Evolutionary conservation across 768 basidiomycete species (phyloP).

Genomic region (Agrocybe praecox): DNA sequence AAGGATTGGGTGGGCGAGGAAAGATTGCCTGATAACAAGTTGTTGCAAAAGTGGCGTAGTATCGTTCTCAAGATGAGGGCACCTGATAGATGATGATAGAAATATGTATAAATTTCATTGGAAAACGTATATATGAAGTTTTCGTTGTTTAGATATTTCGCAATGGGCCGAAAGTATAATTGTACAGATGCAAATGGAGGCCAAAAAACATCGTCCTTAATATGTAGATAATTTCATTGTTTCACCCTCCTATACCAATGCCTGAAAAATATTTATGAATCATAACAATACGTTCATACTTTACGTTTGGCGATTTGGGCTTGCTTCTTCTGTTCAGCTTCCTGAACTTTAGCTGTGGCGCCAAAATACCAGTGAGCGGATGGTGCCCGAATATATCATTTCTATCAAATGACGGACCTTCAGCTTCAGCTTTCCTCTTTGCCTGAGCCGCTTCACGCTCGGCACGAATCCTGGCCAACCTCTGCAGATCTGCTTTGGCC

Average conservation of each 20-base stretch:
- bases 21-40: conserved; percentile 41
- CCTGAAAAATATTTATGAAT: neutral
- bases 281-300: neutral
- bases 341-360: conserved; percentile 62
- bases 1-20: conserved; percentile 56
- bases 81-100: neutral
- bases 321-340: conserved; percentile 63
- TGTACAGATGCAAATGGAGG: too few species aligned
- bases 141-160: too few species aligned
- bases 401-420: conserved; percentile 52
- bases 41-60: conserved; percentile 34
- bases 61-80: conserved; percentile 33
- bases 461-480: conserved; percentile 82
- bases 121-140: neutral
- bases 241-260: neutral
- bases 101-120: neutral
- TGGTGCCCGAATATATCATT: neutral
- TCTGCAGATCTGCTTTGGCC: conserved; percentile 85
- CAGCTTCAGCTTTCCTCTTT: conserved; percentile 86
- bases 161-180: too few species aligned
- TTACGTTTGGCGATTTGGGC: conserved; percentile 33
- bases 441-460: conserved; percentile 89
- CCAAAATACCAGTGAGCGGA: conserved; percentile 2
- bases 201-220: too few species aligned
- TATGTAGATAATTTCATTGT: neutral